Percentiles rank a stretch among this genome's conserved stretches.
These are phyloP conservation scores for Symbiodinium pilosum DNA, from an alignment of 73 alveolate genomes.

Conservation along the genomic window DNA sequence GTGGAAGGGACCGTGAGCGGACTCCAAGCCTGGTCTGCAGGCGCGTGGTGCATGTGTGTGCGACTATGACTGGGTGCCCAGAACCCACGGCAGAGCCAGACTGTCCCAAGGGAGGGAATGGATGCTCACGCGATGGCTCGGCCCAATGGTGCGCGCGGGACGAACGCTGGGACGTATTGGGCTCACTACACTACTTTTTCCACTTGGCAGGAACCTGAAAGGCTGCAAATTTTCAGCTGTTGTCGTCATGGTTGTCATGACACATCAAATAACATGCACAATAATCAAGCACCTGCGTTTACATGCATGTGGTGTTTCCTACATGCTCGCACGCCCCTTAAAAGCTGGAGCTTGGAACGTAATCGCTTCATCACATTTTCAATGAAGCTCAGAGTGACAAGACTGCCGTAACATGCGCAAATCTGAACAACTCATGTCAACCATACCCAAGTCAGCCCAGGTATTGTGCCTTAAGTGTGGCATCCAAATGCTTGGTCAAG, in stretches of 20 bases:
- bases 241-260: neutral
- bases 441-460: conserved; percentile 22
- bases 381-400: no score
- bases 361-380: no score
- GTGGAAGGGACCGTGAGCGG: no score
- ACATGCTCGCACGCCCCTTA: neutral
- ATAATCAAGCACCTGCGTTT: neutral
- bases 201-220: neutral
- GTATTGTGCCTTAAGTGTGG: neutral
- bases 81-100: no score
- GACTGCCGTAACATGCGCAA: neutral
- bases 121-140: no score
- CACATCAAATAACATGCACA: neutral
- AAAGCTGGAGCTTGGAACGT: no score
- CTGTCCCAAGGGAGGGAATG: no score
- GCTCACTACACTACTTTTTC: conserved; percentile 4
- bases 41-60: no score
- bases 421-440: neutral
- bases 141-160: no score
- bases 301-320: neutral
- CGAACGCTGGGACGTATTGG: neutral
- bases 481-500: conserved; percentile 6
- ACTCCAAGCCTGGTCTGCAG: no score
- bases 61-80: no score
- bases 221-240: neutral